These are phyloP conservation scores for Diaporthe amygdali DNA, from an alignment of 2,329 filamentous ascomycete species.

Conservation along the genomic window DNA sequence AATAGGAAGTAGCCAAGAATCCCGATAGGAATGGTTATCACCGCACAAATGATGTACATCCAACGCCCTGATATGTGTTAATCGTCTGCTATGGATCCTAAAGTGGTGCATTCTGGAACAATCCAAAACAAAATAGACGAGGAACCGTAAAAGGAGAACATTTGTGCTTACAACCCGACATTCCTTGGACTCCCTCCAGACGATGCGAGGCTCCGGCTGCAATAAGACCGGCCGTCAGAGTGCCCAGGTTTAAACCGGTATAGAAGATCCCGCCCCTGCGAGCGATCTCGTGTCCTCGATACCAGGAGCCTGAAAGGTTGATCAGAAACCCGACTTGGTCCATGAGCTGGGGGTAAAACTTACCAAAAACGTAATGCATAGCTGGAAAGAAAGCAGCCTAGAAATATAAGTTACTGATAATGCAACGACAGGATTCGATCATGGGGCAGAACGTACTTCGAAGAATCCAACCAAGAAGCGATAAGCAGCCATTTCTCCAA, in stretches of 20 bases:
- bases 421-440: rapidly evolving
- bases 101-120: too few relatives aligned
- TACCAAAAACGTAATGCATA: conserved; percentile 38
- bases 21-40: conserved; percentile 61
- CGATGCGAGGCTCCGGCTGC: conserved; percentile 46
- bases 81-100: too few relatives aligned
- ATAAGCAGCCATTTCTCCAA: conserved; percentile 55
- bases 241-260: conserved; percentile 55
- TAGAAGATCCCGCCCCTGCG: conserved; percentile 58
- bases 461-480: conserved; percentile 60
- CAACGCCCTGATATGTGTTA: too few relatives aligned
- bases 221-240: conserved; percentile 56
- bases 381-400: conserved; percentile 34
- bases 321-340: background rate
- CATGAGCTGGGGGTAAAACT: conserved; percentile 39
- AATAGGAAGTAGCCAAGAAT: conserved; percentile 56
- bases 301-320: conserved; percentile 20
- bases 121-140: too few relatives aligned
- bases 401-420: conserved; percentile 34
- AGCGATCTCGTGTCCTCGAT: conserved; percentile 46
- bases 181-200: conserved; percentile 48
- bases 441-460: conserved; percentile 36
- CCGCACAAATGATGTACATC: conserved; percentile 60
- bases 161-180: conserved; percentile 54
- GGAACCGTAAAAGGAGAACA: too few relatives aligned